These are phyloP conservation scores for Tricholoma bakamatsutake DNA, from an alignment of 768 basidiomycete genomes.

Conservation along the genomic window DNA sequence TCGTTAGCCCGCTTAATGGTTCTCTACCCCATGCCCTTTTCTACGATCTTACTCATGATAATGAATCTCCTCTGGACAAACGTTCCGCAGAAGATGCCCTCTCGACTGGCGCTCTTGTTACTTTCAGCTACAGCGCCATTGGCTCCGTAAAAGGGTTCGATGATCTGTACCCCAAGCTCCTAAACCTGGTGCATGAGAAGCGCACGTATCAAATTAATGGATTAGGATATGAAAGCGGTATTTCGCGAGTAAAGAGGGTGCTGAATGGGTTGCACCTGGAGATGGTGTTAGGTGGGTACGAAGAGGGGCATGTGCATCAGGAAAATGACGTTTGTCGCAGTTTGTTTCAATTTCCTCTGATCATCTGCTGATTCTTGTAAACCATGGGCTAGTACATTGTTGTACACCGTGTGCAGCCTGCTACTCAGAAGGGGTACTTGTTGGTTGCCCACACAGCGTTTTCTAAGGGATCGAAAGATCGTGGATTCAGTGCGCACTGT, in stretches of 20 bases:
- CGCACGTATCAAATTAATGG: slow-evolving; percentile 70
- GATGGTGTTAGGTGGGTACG: slow-evolving; percentile 81
- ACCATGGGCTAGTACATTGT: slow-evolving; percentile 70
- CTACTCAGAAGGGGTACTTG: slow-evolving; percentile 86
- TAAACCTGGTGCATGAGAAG: slow-evolving; percentile 84
- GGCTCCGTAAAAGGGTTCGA: slow-evolving; percentile 98
- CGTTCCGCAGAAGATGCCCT: slow-evolving; percentile 92
- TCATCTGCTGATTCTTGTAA: background rate
- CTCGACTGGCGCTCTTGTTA: slow-evolving; percentile 88
- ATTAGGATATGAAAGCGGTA: slow-evolving; percentile 49
- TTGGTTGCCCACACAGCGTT: slow-evolving; percentile 92
- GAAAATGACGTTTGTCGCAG: slow-evolving; percentile 77
- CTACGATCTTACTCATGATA: slow-evolving; percentile 97
- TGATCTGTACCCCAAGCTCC: slow-evolving; percentile 91
- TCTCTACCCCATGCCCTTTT: slow-evolving; percentile 88
- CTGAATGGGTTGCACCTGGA: slow-evolving; percentile 87
- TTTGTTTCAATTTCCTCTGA: background rate
- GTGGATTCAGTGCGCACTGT: slow-evolving; percentile 63
- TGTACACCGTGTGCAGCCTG: slow-evolving; percentile 87
- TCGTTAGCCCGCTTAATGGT: slow-evolving; percentile 78
- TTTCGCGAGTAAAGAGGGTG: slow-evolving; percentile 56
- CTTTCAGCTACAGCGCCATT: slow-evolving; percentile 83
- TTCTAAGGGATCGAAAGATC: slow-evolving; percentile 71
- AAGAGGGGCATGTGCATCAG: slow-evolving; percentile 95
- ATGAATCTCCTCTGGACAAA: slow-evolving; percentile 87